Percentiles rank a stretch among this genome's conserved stretches.
Conservation (phyloP, 2,329 filamentous ascomycete species). For the Colletotrichum karsti region DNA sequence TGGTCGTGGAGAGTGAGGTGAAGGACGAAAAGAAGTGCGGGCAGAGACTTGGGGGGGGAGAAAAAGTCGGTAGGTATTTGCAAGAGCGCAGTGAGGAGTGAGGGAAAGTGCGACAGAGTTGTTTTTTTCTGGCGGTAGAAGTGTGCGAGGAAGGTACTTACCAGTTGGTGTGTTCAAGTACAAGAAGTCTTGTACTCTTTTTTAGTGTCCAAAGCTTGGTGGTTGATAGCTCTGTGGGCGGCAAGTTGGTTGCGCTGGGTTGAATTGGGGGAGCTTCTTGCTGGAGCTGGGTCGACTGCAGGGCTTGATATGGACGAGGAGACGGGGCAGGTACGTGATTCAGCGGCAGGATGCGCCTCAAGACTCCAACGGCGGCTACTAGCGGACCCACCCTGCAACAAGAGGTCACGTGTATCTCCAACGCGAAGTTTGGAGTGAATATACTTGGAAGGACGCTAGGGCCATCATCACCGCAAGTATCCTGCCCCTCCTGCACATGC, state of each 20-base stretch:
- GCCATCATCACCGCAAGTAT: conserved; percentile 10
- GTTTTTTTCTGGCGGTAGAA: conserved; percentile 11
- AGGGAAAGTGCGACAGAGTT: conserved; percentile 29
- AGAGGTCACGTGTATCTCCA: background rate
- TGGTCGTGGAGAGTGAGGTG: conserved; percentile 33
- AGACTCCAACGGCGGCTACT: conserved; percentile 20
- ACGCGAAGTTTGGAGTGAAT: background rate
- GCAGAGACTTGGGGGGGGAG: conserved; percentile 38
- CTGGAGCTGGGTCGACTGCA: background rate
- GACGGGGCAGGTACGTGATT: conserved; percentile 12
- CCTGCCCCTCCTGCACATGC: conserved; percentile 27
- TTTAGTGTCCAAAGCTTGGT: background rate
- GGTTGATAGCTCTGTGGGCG: background rate
- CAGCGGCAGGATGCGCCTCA: background rate
- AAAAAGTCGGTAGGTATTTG: conserved; percentile 33
- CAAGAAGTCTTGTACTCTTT: background rate
- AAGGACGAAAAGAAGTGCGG: conserved; percentile 30
- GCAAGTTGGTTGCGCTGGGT: background rate
- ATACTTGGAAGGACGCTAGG: conserved; percentile 6
- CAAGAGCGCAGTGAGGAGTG: conserved; percentile 33
- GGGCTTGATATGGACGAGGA: background rate
- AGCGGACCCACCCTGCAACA: background rate
- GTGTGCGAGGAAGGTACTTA: conserved; percentile 13
- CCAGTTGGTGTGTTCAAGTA: background rate
- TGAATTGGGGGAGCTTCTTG: conserved; percentile 11